Percentiles rank a stretch among this genome's conserved stretches.
phyloP scores from a whole-genome alignment of 1,284 basidiomycete genomes.

The Jaminaea rosea region DNA sequence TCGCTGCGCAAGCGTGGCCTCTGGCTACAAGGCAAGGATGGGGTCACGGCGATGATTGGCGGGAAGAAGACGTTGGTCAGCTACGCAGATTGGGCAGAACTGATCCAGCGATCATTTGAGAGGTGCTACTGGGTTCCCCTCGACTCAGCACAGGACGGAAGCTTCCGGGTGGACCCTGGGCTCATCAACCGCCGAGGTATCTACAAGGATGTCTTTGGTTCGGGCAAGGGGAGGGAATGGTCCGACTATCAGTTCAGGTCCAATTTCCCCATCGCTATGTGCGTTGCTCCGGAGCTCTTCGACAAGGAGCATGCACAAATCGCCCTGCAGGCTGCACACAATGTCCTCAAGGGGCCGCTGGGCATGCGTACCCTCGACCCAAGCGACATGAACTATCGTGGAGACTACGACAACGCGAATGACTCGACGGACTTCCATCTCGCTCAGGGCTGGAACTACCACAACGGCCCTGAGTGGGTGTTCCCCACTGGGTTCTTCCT shows the following conservation, averaged over 20 bases:
- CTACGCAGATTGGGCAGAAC: constrained; percentile 78
- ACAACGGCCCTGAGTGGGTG: constrained; percentile 68
- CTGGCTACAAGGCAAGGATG: constrained; percentile 70
- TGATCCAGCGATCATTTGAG: constrained; percentile 81
- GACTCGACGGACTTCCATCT: constrained; percentile 14
- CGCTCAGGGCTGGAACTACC: constrained; percentile 33
- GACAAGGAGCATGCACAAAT: constrained; percentile 66
- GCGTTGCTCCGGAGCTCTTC: constrained; percentile 91
- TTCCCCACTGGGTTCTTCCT: constrained; percentile 93
- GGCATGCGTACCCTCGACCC: constrained; percentile 41
- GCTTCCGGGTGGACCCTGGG: constrained; percentile 63
- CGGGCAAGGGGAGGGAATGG: constrained; percentile 58
- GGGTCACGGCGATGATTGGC: constrained; percentile 66
- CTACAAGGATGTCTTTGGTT: constrained; percentile 88
- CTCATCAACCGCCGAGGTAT: constrained; percentile 85
- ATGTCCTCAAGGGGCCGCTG: constrained; percentile 25
- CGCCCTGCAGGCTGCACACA: constrained; percentile 46
- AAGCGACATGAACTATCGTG: constrained; percentile 35
- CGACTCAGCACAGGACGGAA: constrained; percentile 64
- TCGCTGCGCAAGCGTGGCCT: constrained; percentile 59
- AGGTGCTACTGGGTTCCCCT: constrained; percentile 77
- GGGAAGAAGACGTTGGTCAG: constrained; percentile 66
- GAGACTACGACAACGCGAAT: constrained; percentile 36
- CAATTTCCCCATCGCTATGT: constrained; percentile 88
- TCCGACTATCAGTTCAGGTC: constrained; percentile 78